Evolutionary conservation across 179 eudicot genomes (phyloP), one percentile per base, ranked within the genome.

Genomic region (Camellia oleifera): DNA sequence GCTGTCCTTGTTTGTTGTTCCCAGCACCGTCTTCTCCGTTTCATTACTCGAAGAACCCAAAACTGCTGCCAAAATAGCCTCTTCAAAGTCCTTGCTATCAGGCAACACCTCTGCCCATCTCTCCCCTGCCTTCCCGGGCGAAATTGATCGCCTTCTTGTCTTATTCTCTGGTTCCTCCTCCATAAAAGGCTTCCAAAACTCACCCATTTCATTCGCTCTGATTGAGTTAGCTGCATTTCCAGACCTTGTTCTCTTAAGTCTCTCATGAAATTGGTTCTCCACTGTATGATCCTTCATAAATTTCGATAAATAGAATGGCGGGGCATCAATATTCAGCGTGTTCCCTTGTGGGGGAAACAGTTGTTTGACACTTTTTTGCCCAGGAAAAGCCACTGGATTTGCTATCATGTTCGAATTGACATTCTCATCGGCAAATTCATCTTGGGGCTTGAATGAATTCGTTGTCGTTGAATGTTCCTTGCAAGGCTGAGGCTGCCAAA

Each of bases 401-500:
- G 74, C 42, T 52, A 77, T 71, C 11, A 79, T 78, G 77, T 82
- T 82, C 2, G 83, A 79, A 74, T 84, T 89, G 18, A 73, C 40
- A n/a, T 92, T 92, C 83, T 92, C 97, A 70, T 90, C 88, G 6
- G 87, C 83, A 78, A 81, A 92, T 0, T 83, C 88, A 60, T 86
- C 88, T 10, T 69, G 78, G 4, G 56, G 45, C 18, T 68, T 77
- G 8, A 71, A 46, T 23, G 81, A 61, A 20, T 69, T 71, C 8
- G 80, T 48, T 12, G 77, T 54, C n/a, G 62, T 26, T 13, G 62
- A 11, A 8, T 82, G 83, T 64, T 94, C 98, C 75, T 80, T 92
- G 81, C 99, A 95, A 79, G 99, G 99, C 80, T 94, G 98, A 76
- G 99, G 99, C 84, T 93, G 98, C 99, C 98, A 95, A 72, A 95